Evolutionary conservation across 805 yeast genomes (phyloP).

Genomic region (Candida saitoana): DNA sequence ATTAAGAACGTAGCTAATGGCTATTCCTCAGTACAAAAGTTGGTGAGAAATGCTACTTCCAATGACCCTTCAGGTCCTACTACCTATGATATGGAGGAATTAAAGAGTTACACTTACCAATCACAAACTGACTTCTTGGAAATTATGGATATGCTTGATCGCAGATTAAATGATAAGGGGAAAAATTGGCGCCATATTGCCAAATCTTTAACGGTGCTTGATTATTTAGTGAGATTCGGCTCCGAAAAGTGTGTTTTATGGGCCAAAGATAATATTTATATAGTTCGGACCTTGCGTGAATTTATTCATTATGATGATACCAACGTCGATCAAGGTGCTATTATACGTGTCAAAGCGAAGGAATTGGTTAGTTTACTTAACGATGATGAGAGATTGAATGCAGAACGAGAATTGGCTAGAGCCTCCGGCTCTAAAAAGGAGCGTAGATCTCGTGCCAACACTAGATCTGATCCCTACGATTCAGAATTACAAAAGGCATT

Average conservation of each 20-base stretch:
- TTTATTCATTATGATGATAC: slow-evolving; percentile 76
- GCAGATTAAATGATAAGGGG: slow-evolving; percentile 91
- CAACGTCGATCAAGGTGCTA: slow-evolving; percentile 82
- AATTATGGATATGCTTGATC: slow-evolving; percentile 90
- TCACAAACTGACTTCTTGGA: slow-evolving; percentile 71
- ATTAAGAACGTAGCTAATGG: slow-evolving; percentile 89
- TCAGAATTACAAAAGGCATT: slow-evolving; percentile 76
- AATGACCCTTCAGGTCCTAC: slow-evolving; percentile 87
- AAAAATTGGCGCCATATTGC: slow-evolving; percentile 97
- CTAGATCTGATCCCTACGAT: slow-evolving; percentile 49
- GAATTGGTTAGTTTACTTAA: slow-evolving; percentile 75
- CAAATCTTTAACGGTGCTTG: slow-evolving; percentile 84
- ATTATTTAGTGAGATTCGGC: slow-evolving; percentile 80
- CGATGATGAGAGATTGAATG: slow-evolving; percentile 75
- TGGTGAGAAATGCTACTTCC: slow-evolving; percentile 89
- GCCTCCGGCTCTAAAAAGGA: slow-evolving; percentile 25
- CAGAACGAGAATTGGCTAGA: slow-evolving; percentile 55
- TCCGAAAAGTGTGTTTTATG: slow-evolving; percentile 85
- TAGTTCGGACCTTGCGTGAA: slow-evolving; percentile 86
- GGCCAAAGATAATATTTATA: slow-evolving; percentile 85
- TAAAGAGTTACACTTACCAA: slow-evolving; percentile 70
- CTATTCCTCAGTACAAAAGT: slow-evolving; percentile 76
- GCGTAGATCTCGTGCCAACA: slow-evolving; percentile 18
- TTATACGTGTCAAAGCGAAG: slow-evolving; percentile 82
- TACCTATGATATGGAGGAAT: slow-evolving; percentile 74